phyloP scores from a whole-genome alignment of 176 grass and related monocot genomes.

The Avena insularis region DNA sequence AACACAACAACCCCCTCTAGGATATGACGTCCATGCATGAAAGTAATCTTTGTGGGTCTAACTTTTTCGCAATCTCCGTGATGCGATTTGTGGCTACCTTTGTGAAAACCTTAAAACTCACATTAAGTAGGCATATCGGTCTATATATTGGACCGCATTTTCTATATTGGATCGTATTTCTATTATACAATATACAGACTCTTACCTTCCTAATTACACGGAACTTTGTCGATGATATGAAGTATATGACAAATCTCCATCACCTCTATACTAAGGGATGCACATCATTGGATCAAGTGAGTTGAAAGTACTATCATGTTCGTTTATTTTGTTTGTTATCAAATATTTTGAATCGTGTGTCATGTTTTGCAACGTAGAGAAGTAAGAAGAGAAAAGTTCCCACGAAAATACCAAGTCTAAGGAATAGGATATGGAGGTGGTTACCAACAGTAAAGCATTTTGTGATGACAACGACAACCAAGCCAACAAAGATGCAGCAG shows the following conservation, averaged over 20 bases:
- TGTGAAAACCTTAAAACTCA: no score
- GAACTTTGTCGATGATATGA: neutral
- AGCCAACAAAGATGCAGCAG: no score
- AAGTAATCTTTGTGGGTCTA: no score
- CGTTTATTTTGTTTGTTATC: neutral
- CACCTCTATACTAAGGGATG: conserved; percentile 33
- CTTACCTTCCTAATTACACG: accelerated
- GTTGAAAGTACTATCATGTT: neutral
- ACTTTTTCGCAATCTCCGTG: no score
- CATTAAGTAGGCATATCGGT: no score
- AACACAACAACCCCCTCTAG: no score
- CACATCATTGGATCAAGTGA: neutral
- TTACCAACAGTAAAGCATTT: neutral
- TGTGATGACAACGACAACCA: no score
- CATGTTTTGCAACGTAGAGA: neutral
- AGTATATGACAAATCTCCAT: conserved; percentile 32
- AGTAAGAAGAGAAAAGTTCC: neutral
- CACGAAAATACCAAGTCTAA: neutral
- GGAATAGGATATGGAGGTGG: neutral
- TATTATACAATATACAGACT: conserved; percentile 10
- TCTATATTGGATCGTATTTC: no score
- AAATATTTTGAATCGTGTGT: neutral
- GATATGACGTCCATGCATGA: no score
- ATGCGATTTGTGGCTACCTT: no score
- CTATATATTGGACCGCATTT: no score